Conservation (phyloP, 75 land plant genomes). For the Picea sitchensis region DNA sequence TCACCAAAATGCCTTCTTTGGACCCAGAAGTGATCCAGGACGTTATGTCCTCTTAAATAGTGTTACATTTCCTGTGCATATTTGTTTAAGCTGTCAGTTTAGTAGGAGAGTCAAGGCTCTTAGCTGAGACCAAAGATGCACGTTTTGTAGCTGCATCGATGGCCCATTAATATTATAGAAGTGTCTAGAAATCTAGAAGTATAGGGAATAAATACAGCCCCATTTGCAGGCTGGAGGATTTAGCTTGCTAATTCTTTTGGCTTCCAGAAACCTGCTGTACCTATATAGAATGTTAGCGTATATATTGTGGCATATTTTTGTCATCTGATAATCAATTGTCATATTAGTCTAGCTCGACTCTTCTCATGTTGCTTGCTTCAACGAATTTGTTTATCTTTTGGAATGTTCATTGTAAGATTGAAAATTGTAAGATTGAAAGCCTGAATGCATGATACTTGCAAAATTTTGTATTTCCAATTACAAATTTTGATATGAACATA, state of each 20-base stretch:
- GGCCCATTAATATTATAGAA: not conserved
- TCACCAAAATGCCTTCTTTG: conserved; percentile 11
- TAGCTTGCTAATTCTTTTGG: not conserved
- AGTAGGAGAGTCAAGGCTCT: not conserved
- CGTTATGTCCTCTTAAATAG: conserved; percentile 7
- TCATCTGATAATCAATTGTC: no score
- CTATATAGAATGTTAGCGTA: no score
- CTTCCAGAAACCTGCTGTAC: no score
- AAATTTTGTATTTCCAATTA: no score
- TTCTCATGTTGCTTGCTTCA: no score
- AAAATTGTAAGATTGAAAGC: no score
- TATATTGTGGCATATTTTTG: no score
- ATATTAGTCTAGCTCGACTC: no score
- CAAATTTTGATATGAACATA: no score
- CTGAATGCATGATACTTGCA: no score
- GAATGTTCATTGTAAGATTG: no score
- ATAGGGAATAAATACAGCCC: not conserved
- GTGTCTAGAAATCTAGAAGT: not conserved
- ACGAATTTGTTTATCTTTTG: no score
- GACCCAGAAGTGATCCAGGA: conserved; percentile 5
- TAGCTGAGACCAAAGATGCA: not conserved
- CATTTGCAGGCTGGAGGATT: not conserved
- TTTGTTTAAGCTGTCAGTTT: not conserved
- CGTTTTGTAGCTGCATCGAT: not conserved
- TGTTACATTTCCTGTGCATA: not conserved